Conservation (phyloP, 140 eudicot genomes). For the Senecio squalidus region DNA sequence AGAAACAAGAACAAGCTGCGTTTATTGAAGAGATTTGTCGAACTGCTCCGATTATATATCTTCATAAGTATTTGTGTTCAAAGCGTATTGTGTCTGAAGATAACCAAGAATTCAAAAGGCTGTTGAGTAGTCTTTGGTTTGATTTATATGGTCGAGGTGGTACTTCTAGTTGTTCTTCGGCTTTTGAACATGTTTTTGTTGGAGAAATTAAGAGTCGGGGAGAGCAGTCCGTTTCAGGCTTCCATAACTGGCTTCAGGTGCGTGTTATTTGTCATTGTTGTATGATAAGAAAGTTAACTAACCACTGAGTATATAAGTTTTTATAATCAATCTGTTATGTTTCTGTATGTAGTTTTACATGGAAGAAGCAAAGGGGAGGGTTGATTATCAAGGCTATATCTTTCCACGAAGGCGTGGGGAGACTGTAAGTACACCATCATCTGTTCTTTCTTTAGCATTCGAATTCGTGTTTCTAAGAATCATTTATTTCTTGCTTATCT, state of each 20-base stretch:
- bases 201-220: slow-evolving; percentile 85
- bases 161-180: slow-evolving; percentile 77
- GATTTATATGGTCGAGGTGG: slow-evolving; percentile 91
- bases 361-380: slow-evolving; percentile 95
- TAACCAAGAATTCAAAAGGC: slow-evolving; percentile 53
- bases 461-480: background rate
- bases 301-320: no score
- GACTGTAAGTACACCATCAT: slow-evolving; percentile 43
- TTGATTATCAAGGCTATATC: slow-evolving; percentile 91
- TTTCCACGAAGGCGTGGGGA: slow-evolving; percentile 89
- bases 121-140: slow-evolving; percentile 78
- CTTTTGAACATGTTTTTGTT: slow-evolving; percentile 97
- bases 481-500: background rate
- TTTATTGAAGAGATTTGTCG: slow-evolving; percentile 91
- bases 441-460: background rate
- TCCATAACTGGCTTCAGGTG: slow-evolving; percentile 99
- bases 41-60: slow-evolving; percentile 91
- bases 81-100: slow-evolving; percentile 46
- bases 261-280: background rate
- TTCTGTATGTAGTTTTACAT: slow-evolving; percentile 66
- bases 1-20: slow-evolving; percentile 81
- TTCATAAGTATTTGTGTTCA: slow-evolving; percentile 49
- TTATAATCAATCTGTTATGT: no score
- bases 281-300: no score
- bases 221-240: slow-evolving; percentile 85